Base-by-base conservation (phyloP, 352 stramenopile genomes). In the Pythium brachiatum region DNA sequence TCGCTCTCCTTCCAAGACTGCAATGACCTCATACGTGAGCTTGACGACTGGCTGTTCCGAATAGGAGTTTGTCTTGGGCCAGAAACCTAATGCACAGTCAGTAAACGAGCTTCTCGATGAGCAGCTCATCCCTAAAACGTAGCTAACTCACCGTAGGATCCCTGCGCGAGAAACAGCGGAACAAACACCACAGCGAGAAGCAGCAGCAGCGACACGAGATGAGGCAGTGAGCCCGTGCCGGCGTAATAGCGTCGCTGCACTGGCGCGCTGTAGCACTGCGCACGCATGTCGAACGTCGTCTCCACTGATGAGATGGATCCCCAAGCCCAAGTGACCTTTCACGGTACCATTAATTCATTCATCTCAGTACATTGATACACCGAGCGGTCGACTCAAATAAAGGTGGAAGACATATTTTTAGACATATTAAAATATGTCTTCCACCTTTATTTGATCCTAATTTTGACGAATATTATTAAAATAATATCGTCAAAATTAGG, bases 241-340 rank as follows among this genome's bases (percentile, higher is more conserved):
- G 76, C 79, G 69, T 79, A 88, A 59, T 90, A 94, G 43, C 75
- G 71, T 2, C 83, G 74, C 61, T 78, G 57, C 46, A 95, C 70
- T 21, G 65, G 73, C 47, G 76, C 65, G 51, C 66, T 53, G 46
- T 81, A 75, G 65, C 81, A 90, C 48, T 72, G 68, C 12, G 73
- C 74, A 2, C 72, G 69, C 79, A 90, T 90, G 2, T 41, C 18
- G n/a, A 39, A 47, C n/a, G 12, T n/a, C 20, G 9, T 44, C n/a
- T 25, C 16, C 53, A 34, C 53, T 20, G 31, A 11, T 34, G 29
- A 34, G 29, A 34, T 34, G 5, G 29, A 34, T 34, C 29, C 5
- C 31, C 16, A 47, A 29, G 0, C 6, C 7, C 2, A 29, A 3
- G 21, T 12, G 44, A 46, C 44, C 31, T 62, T 55, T 55, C 56